Base-by-base conservation (phyloP, 75 land plant species). In the Sequoia sempervirens region DNA sequence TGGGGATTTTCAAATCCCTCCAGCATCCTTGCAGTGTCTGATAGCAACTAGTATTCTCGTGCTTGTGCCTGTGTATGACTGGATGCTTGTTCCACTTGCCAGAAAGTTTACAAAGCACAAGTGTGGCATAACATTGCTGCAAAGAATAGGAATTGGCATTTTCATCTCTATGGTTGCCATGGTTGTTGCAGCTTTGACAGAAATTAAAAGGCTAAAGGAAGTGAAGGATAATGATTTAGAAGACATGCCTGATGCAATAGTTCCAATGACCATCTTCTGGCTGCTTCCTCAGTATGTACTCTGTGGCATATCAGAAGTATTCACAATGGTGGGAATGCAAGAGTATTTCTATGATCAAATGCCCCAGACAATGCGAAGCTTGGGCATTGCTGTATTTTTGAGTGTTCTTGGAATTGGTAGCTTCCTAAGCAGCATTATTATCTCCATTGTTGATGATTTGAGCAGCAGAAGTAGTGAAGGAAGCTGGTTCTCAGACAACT, bases 281-380 rank as follows among this genome's bases (percentile, higher is more conserved):
- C n/a, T 93, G 43, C 47, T 88, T 50, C 95, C 95, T 2, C 95
- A 91, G 68, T 88, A 88, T 82, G 54, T 91, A 32, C 81, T 93
- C 3, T 52, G 52, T 56, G 95, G 93, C 17, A 32, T 93, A 5
- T 66, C 91, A 1, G 90, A 95, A 82, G 91, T 90, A 1, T 92
- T 93, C 81, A 64, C 90, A n/a, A 74, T 86, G 68, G 86, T 93
- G 26, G 96, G 95, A 28, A 41, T 91, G 86, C 92, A 91, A 82
- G 95, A 95, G 86, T 86, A 91, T 52, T 95, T 93, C 89, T 95
- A 95, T 56, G 93, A 91, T 75, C 92, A 94, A 82, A 83, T 93
- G 85, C 96, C 96, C 4, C 88, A 92, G 18, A 83, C 41, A 30
- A 81, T 90, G 88, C 85, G 93, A 75, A 91, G 96, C 84, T 45